Conservation (phyloP, 257 asterid genomes). For the Scutellaria barbata region DNA sequence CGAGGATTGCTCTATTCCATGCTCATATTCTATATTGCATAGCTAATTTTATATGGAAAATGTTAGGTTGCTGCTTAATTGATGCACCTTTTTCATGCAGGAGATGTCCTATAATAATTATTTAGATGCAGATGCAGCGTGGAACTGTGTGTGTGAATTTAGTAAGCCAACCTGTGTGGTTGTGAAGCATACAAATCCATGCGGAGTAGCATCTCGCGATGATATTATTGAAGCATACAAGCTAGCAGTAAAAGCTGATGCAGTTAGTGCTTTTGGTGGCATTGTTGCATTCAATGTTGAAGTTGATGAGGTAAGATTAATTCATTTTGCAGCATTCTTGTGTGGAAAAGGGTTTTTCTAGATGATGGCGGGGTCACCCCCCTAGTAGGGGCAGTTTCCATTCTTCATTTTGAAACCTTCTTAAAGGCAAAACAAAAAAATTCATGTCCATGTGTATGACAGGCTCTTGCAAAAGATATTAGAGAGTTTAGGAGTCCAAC, state of each 20-base stretch:
- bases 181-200: constrained; percentile 97
- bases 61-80: constrained; percentile 16
- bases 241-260: constrained; percentile 94
- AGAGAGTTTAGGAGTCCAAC: constrained; percentile 95
- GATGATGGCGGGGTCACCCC: not conserved
- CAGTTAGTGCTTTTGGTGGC: constrained; percentile 99
- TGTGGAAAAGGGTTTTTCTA: constrained; percentile 6
- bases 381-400: not conserved
- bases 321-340: constrained; percentile 18
- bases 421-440: not conserved
- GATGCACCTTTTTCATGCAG: constrained; percentile 49
- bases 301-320: constrained; percentile 81
- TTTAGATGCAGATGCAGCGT: constrained; percentile 98
- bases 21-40: constrained; percentile 1
- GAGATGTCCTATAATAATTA: constrained; percentile 95
- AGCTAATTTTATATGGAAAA: constrained; percentile 11
- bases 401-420: constrained; percentile 11
- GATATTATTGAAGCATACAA: constrained; percentile 88
- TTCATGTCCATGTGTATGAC: constrained; percentile 26
- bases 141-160: constrained; percentile 97
- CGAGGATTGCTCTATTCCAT: not conserved
- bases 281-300: constrained; percentile 97
- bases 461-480: constrained; percentile 92
- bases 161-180: constrained; percentile 88
- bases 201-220: constrained; percentile 93